Base-by-base conservation (phyloP, 768 basidiomycete species). In the Amanita subjunquillea region DNA sequence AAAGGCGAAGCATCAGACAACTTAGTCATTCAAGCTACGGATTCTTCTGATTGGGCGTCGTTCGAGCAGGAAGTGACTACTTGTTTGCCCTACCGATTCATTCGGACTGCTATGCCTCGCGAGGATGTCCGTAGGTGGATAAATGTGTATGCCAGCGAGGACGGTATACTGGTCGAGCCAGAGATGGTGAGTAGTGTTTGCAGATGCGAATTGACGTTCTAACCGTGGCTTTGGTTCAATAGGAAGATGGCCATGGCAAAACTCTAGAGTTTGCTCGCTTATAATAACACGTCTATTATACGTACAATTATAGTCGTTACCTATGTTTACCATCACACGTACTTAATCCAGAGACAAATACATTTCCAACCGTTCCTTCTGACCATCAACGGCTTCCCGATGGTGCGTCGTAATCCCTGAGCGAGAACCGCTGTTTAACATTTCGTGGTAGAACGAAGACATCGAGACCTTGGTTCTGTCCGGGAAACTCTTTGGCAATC, bases 381-480 rank as follows among this genome's bases (percentile, higher is more conserved):
- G 1, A 6, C 23, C 2, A n/a, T 38, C 37, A 15, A 15, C 32
- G 4, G 17, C 10, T 29, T 12, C 36, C 10, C 25, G 12, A 52
- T 53, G 51, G 51, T 53, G 6, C 48, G 47, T 30, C 37, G 23
- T 12, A 17, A 38, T 37, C n/a, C 4, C 17, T 2, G 10, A 12
- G 15, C 7, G 12, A 6, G n/a, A 13, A 20, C 10, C 23, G 5
- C 13, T 15, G n/a, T 12, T 39, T 46, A 15, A 37, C 38, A 10
- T n/a, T 46, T 36, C 3, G 2, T 30, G 17, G 9, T 49, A 65
- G 64, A 54, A 58, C 42, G 59, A 61, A 54, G 60, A 65, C 52
- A 59, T 65, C 17, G 64, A 65, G 56, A 61, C 62, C 2, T 56
- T 65, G 2, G 57, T 65, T 13, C 59, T 65, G 36, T 54, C 53